A percentile compares a stretch with the other conserved stretches of the same genome.
These are phyloP conservation scores for Morella rubra DNA, from an alignment of 306 rosid genomes.

Conservation along the genomic window DNA sequence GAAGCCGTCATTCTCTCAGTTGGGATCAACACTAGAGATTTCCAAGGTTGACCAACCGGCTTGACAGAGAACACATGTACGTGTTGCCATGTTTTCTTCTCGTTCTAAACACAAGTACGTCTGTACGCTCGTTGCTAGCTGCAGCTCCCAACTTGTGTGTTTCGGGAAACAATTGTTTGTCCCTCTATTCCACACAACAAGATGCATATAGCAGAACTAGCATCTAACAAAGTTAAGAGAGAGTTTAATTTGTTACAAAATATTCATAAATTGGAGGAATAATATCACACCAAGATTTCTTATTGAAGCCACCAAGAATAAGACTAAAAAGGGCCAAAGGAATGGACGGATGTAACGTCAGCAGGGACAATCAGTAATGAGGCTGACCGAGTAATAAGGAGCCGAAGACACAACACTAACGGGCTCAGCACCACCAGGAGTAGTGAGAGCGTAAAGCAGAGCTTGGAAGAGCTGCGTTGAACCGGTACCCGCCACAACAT, in stretches of 20 bases:
- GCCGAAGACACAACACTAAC: conserved; percentile 60
- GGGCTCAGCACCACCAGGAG: conserved; percentile 37
- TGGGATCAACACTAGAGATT: not conserved
- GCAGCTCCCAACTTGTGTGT: conserved; percentile 7
- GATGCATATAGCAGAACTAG: not conserved
- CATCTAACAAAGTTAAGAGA: not conserved
- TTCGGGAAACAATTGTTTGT: conserved; percentile 39
- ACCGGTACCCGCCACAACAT: conserved; percentile 71
- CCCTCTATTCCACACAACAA: conserved; percentile 23
- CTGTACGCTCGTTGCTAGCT: conserved; percentile 42
- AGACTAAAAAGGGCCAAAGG: no score
- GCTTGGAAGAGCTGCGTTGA: conserved; percentile 77
- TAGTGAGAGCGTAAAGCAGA: conserved; percentile 56
- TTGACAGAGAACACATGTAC: conserved; percentile 31
- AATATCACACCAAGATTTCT: not conserved
- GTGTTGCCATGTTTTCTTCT: conserved; percentile 40
- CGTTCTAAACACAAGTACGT: conserved; percentile 21
- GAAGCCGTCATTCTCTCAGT: not conserved
- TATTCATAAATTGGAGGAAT: no score
- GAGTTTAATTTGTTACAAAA: not conserved
- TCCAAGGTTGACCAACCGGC: conserved; percentile 11
- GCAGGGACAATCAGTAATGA: not conserved
- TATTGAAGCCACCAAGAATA: no score
- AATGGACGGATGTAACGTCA: not conserved
- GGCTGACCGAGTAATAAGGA: conserved; percentile 74